Conservation (phyloP, 352 stramenopile genomes). For the Thalassiosira tumida region DNA sequence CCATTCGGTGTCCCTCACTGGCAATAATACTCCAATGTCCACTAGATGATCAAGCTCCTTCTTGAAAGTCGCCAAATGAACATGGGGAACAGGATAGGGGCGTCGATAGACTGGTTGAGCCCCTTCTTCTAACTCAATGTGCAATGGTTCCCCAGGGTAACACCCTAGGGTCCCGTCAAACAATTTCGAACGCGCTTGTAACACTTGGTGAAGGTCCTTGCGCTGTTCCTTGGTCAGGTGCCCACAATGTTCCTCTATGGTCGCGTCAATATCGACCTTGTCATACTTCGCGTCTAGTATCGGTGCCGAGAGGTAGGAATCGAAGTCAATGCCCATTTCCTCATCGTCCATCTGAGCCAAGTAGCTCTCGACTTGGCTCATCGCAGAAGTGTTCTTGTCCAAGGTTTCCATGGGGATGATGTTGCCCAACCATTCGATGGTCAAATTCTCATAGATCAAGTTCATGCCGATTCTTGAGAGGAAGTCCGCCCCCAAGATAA, state of each 20-base stretch:
- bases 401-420: slow-evolving; percentile 1
- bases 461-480: slow-evolving; percentile 63
- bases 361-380: not conserved
- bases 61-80: slow-evolving; percentile 55
- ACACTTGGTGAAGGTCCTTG: slow-evolving; percentile 6
- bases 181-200: slow-evolving; percentile 49
- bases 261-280: not conserved
- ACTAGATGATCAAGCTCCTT: slow-evolving; percentile 31
- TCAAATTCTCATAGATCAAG: slow-evolving; percentile 16
- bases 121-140: slow-evolving; percentile 51
- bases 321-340: not conserved
- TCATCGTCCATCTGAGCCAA: not conserved
- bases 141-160: slow-evolving; percentile 48
- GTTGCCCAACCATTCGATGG: slow-evolving; percentile 53
- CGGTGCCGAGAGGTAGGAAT: not conserved
- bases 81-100: slow-evolving; percentile 46
- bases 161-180: slow-evolving; percentile 65
- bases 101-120: slow-evolving; percentile 19
- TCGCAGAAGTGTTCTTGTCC: not conserved
- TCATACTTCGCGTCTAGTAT: not conserved
- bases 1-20: slow-evolving; percentile 35
- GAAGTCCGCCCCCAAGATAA: slow-evolving; percentile 74
- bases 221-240: slow-evolving; percentile 1
- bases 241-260: not conserved
- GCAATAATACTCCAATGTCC: slow-evolving; percentile 40